Evolutionary conservation across 2,329 filamentous ascomycete genomes (phyloP), one percentile per base, ranked within the genome.

Genomic region (Chaetomiaceae sp.): DNA sequence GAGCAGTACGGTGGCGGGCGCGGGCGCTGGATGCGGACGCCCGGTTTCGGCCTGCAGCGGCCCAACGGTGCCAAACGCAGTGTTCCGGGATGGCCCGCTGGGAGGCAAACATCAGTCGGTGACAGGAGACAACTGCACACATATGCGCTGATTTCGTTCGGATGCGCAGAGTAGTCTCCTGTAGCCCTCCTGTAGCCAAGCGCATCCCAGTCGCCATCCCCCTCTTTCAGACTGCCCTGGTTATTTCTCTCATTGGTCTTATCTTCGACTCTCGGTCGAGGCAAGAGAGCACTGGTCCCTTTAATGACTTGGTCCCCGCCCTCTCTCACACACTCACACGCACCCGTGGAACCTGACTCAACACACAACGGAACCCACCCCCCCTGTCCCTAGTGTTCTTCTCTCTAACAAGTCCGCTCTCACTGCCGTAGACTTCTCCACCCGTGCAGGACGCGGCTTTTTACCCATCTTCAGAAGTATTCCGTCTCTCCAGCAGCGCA

Each of bases 401-500:
- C n/a, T n/a, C n/a, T n/a, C 50, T 54, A 54, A 58, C 56, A 53
- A n/a, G 34, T 36, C 54, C 56, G 51, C 56, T 52, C 51, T 51
- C 46, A 8, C 40, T 53, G 27, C 48, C 40, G 44, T 49, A 56
- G 54, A 48, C 47, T 34, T 55, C 48, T 57, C 51, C 44, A 57
- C 29, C 40, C 50, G 52, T 41, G 30, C 50, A 27, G 41, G 33
- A n/a, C 50, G 47, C 43, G 27, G 32, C n/a, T 33, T 53, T 55
- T 53, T 34, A 14, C 41, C 45, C 37, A 8, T 48, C n/a, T 32
- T 25, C 37, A 14, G 40, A 45, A 55, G 47, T 58, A 25, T 37
- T 25, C 51, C 55, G 25, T 51, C 52, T 30, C 46, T 55, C 41
- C 57, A 65, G 41, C 41, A 48, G 16, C 61, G 67, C 62, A 68